These are phyloP conservation scores for Chrysanthemum seticuspe DNA, from an alignment of 129 eudicot species.

Conservation along the genomic window DNA sequence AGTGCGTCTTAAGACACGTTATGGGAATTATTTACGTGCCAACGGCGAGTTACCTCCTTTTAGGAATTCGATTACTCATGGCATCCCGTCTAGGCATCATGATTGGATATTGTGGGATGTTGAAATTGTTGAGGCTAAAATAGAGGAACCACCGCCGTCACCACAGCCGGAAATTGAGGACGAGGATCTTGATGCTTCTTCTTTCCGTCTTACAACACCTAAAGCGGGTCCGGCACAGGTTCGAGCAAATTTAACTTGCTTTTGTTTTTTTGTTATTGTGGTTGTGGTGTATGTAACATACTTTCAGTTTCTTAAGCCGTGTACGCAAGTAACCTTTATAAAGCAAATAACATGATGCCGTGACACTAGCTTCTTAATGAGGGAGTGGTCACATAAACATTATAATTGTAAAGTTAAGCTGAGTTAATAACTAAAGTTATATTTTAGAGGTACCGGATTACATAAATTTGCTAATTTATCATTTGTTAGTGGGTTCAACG, in stretches of 20 bases:
- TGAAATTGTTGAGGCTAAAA: conserved; percentile 47
- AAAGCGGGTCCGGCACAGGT: conserved; percentile 32
- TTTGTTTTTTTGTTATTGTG: background rate
- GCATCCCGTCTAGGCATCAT: conserved; percentile 50
- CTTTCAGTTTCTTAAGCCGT: background rate
- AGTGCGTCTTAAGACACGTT: conserved; percentile 49
- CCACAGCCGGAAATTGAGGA: conserved; percentile 35
- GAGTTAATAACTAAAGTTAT: too few relatives aligned
- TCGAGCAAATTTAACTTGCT: conserved; percentile 14
- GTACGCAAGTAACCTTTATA: too few relatives aligned
- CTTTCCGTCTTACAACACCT: conserved; percentile 38
- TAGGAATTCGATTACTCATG: conserved; percentile 69
- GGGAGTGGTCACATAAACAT: too few relatives aligned
- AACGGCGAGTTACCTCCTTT: conserved; percentile 67
- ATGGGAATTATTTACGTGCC: conserved; percentile 57
- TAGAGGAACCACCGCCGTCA: conserved; percentile 25
- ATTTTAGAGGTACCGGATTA: too few relatives aligned
- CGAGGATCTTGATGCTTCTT: conserved; percentile 25
- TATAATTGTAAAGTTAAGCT: too few relatives aligned
- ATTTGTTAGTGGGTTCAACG: too few relatives aligned
- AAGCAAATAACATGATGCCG: too few relatives aligned
- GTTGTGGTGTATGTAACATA: background rate
- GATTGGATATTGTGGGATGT: conserved; percentile 69
- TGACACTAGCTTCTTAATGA: too few relatives aligned
- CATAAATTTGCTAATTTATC: too few relatives aligned